Base-by-base conservation (phyloP, 1,284 basidiomycete genomes). In the Sutorius eximius region DNA sequence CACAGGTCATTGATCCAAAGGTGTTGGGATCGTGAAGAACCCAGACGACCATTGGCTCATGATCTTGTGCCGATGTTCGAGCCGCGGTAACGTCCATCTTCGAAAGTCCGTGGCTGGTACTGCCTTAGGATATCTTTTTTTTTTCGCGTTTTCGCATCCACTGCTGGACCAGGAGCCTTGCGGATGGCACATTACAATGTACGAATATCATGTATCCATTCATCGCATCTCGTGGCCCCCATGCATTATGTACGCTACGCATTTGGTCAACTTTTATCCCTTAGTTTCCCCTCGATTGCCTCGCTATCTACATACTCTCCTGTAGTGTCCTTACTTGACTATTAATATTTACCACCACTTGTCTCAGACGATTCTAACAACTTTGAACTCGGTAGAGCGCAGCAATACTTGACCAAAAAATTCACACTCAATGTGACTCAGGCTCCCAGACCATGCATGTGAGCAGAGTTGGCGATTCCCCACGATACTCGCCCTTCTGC, bases 21-120 rank as follows among this genome's bases (percentile, higher is more conserved):
- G 34, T 69, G 65, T 18, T 67, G 68, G 65, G 42, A 66, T 48
- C 42, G 2, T 0, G 50, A 60, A 29, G 60, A 68, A 32, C 2
- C 1, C 27, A 50, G 20, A 16, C 65, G 65, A 37, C 68, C 65
- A n/a, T 49, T 15, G 2, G 64, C 59, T 2, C 41, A 42, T 7
- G 34, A 32, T 12, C 62, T 67, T 18, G 49, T 36, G 24, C 38
- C 3, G 32, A 46, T n/a, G 20, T 65, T 70, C 27, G 40, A 45
- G 12, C 30, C 10, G 15, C 24, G 34, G 24, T 45, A 18, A 47
- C 24, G 10, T n/a, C 44, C 7, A 30, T 9, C n/a, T 42, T 24
- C 32, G 10, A 45, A 32, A 7, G 12, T 10, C n/a, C 40, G n/a
- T 27, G 22, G 10, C 11, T 15, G 13, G 32, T 34, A 32, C 36